Evolutionary conservation across 768 basidiomycete species (phyloP).

Genomic region (Phlebiopsis flavidoalba): DNA sequence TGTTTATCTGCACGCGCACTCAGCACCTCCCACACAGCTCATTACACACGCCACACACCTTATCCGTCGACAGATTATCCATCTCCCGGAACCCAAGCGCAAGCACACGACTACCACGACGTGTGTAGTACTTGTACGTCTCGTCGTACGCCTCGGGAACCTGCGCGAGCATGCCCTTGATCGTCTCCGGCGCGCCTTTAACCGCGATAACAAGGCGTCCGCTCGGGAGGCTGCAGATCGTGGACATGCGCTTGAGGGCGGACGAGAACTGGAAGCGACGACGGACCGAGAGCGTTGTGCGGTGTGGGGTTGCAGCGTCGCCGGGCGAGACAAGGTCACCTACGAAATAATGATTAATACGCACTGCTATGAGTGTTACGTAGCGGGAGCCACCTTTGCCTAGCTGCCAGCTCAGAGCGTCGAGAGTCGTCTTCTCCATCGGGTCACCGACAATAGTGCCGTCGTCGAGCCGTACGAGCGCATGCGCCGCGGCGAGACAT

Average conservation of each 20-base stretch:
- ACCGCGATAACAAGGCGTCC: constrained; percentile 64
- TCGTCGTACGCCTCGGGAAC: constrained; percentile 86
- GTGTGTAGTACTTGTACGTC: constrained; percentile 92
- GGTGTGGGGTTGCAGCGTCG: constrained; percentile 44
- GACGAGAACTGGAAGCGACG: constrained; percentile 98
- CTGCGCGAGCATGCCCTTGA: constrained; percentile 74
- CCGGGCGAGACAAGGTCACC: constrained; percentile 69
- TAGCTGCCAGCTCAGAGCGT: constrained; percentile 86
- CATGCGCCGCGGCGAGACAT: constrained; percentile 92
- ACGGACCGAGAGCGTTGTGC: constrained; percentile 64
- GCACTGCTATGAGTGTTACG: neutral
- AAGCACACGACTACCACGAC: constrained; percentile 89
- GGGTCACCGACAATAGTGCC: constrained; percentile 94
- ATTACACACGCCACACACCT: constrained; percentile 40
- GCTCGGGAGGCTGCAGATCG: constrained; percentile 64
- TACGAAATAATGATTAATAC: constrained; percentile 12
- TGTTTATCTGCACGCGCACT: constrained; percentile 66
- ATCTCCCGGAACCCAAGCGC: constrained; percentile 88
- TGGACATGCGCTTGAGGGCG: constrained; percentile 96
- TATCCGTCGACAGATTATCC: constrained; percentile 62
- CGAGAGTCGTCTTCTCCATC: constrained; percentile 97
- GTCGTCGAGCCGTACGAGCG: constrained; percentile 90
- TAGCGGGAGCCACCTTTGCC: constrained; percentile 44
- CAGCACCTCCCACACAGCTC: neutral
- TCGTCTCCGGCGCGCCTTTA: constrained; percentile 97